phyloP scores from a whole-genome alignment of 257 asterid genomes.

The Penstemon newberryi region DNA sequence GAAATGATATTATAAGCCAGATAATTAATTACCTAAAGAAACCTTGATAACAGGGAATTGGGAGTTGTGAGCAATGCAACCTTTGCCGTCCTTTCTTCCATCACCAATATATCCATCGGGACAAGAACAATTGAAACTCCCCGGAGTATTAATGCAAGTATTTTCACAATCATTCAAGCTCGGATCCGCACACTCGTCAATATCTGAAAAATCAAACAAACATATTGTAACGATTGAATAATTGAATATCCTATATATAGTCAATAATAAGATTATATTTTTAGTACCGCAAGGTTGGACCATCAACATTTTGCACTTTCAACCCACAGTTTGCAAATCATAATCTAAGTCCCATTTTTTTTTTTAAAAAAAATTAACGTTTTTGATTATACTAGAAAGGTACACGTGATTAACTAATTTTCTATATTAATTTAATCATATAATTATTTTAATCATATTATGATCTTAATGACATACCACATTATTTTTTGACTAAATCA shows the following conservation, averaged over 20 bases:
- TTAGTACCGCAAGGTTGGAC: too few species aligned
- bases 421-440: too few species aligned
- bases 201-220: constrained; percentile 31
- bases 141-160: constrained; percentile 39
- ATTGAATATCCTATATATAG: neutral
- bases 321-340: too few species aligned
- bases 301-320: too few species aligned
- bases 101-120: constrained; percentile 55
- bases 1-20: neutral
- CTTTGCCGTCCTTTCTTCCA: constrained; percentile 42
- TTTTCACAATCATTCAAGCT: constrained; percentile 33
- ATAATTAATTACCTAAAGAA: constrained; percentile 33
- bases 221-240: neutral
- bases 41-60: constrained; percentile 55
- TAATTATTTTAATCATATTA: too few species aligned
- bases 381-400: too few species aligned
- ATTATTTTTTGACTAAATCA: too few species aligned
- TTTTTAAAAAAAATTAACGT: too few species aligned
- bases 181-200: constrained; percentile 43
- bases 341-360: too few species aligned
- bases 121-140: constrained; percentile 58
- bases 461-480: too few species aligned
- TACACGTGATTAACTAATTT: too few species aligned
- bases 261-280: too few species aligned
- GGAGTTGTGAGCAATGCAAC: constrained; percentile 46